Evolutionary conservation across 129 eudicot species (phyloP).

Genomic region (Flaveria brownii): DNA sequence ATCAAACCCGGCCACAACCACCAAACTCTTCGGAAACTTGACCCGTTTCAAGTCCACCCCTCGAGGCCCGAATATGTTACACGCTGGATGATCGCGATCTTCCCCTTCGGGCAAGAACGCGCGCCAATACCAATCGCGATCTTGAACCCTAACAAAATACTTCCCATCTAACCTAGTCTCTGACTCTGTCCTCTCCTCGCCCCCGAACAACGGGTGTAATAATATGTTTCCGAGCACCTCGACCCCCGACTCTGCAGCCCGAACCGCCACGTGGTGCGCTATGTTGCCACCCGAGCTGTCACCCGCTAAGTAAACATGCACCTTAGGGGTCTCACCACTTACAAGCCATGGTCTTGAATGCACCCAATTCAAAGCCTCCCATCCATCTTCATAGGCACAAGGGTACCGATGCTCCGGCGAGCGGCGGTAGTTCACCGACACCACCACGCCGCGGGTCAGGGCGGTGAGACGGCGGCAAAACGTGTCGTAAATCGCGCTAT

Average conservation of each 20-base stretch:
- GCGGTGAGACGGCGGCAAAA: constrained; percentile 80
- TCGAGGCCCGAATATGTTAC: constrained; percentile 83
- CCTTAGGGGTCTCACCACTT: constrained; percentile 64
- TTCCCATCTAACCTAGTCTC: constrained; percentile 72
- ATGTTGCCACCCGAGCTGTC: constrained; percentile 99
- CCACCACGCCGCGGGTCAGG: constrained; percentile 67
- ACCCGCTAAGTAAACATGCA: constrained; percentile 72
- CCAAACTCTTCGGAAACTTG: constrained; percentile 52
- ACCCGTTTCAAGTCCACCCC: constrained; percentile 45
- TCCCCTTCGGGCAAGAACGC: constrained; percentile 89
- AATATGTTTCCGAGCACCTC: constrained; percentile 75
- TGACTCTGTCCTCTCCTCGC: constrained; percentile 70
- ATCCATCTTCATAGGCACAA: constrained; percentile 91
- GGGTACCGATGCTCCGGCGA: constrained; percentile 90
- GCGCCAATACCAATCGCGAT: constrained; percentile 96
- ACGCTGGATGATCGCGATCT: constrained; percentile 93
- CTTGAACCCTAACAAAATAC: constrained; percentile 75
- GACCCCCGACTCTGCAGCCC: constrained; percentile 60
- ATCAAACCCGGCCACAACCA: constrained; percentile 67
- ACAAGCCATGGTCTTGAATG: constrained; percentile 70
- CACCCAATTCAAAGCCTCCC: constrained; percentile 85
- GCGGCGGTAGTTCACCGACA: constrained; percentile 83
- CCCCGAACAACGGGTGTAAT: constrained; percentile 86
- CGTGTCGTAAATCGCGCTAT: constrained; percentile 85
- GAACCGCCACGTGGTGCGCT: constrained; percentile 80